A percentile compares a stretch with the other conserved stretches of the same genome.
phyloP scores from a whole-genome alignment of 345 rosid genomes.

The Kandelia obovata region DNA sequence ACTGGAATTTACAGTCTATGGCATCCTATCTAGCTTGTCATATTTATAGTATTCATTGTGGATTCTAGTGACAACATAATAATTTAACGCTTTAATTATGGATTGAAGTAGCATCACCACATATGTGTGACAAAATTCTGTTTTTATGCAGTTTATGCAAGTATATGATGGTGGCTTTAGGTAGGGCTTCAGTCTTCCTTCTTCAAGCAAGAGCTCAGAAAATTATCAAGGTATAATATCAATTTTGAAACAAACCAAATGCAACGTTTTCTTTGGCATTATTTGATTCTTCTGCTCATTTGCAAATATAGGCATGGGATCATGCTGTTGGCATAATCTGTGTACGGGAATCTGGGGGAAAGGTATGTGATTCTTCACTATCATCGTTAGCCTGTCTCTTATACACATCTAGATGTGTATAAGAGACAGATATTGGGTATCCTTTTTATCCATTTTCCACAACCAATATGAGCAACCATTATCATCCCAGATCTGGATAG shows the following conservation, averaged over 20 bases:
- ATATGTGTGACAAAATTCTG: constrained; percentile 15
- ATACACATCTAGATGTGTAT: no score
- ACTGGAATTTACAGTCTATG: neutral
- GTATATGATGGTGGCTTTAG: constrained; percentile 73
- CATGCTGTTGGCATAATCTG: constrained; percentile 93
- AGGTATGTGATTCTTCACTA: constrained; percentile 37
- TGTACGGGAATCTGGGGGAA: constrained; percentile 90
- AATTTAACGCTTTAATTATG: neutral
- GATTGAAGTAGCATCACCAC: neutral
- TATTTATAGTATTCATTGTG: neutral
- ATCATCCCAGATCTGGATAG: constrained; percentile 42
- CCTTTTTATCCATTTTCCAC: constrained; percentile 75
- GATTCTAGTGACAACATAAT: neutral
- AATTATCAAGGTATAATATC: constrained; percentile 44
- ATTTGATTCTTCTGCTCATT: constrained; percentile 12
- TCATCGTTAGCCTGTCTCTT: neutral
- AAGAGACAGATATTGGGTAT: constrained; percentile 28
- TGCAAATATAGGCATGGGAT: constrained; percentile 69
- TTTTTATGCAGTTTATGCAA: constrained; percentile 59
- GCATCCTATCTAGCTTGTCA: neutral
- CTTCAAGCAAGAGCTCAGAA: constrained; percentile 31
- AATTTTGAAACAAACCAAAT: constrained; percentile 2
- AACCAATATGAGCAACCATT: constrained; percentile 69
- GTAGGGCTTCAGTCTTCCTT: constrained; percentile 59
- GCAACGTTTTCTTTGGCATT: neutral